These are phyloP conservation scores for Pestalotiopsis sp. DNA, from an alignment of 2,329 filamentous ascomycete genomes.

Conservation along the genomic window DNA sequence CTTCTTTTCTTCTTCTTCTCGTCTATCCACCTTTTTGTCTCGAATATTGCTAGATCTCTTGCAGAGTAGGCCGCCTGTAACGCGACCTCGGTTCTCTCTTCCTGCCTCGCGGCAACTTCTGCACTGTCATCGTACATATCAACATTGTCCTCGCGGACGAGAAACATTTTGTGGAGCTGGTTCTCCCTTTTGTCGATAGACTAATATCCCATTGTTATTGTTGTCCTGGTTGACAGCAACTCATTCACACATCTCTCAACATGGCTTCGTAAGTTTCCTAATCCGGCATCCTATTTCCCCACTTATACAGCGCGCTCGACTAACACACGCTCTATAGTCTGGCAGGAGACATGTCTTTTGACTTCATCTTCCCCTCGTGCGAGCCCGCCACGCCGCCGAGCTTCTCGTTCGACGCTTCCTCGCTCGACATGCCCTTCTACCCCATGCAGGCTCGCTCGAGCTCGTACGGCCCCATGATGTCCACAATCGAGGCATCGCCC, in stretches of 20 bases:
- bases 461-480: slow-evolving; percentile 70
- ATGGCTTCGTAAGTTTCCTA: slow-evolving; percentile 46
- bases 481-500: slow-evolving; percentile 62
- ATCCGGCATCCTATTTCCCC: slow-evolving; percentile 3
- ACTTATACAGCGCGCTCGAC: slow-evolving; percentile 19
- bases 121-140: slow-evolving; percentile 22
- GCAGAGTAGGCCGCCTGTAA: slow-evolving; percentile 23
- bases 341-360: slow-evolving; percentile 64
- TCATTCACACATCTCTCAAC: slow-evolving; percentile 25
- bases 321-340: slow-evolving; percentile 48
- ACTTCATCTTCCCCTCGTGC: slow-evolving; percentile 60
- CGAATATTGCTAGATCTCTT: slow-evolving; percentile 30
- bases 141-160: slow-evolving; percentile 1
- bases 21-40: slow-evolving; percentile 17
- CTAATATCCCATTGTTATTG: slow-evolving; percentile 27
- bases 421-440: slow-evolving; percentile 57
- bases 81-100: slow-evolving; percentile 26
- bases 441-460: slow-evolving; percentile 62
- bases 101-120: slow-evolving; percentile 25
- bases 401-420: slow-evolving; percentile 58
- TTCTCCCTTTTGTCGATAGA: slow-evolving; percentile 30
- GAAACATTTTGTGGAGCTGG: slow-evolving; percentile 29
- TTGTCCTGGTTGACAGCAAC: slow-evolving; percentile 30
- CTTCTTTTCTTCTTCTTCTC: slow-evolving; percentile 16
- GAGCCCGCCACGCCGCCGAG: slow-evolving; percentile 53